A percentile compares a stretch with the other conserved stretches of the same genome.
Conservation (phyloP, 2,329 filamentous ascomycete species). For the Ceratocystis cacaofunesta region DNA sequence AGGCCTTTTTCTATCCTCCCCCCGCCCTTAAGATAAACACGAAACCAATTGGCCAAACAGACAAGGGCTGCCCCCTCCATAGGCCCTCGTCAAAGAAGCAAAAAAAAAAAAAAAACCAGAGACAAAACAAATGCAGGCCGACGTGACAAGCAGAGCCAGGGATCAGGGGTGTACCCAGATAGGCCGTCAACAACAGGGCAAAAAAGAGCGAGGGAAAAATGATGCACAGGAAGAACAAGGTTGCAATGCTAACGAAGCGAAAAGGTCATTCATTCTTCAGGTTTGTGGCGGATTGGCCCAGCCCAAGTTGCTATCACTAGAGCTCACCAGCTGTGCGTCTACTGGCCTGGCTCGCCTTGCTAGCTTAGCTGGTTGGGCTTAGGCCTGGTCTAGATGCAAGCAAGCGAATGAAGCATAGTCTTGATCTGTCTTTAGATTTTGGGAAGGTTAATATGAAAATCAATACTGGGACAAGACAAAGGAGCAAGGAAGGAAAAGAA, state of each 20-base stretch:
- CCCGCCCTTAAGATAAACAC: background rate
- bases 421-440: background rate
- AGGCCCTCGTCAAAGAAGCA: background rate
- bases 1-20: background rate
- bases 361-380: background rate
- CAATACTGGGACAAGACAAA: background rate
- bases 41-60: background rate
- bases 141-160: background rate
- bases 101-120: background rate
- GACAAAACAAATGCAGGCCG: background rate
- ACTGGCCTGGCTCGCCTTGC: background rate
- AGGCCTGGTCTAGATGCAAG: conserved; percentile 1
- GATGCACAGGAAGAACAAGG: background rate
- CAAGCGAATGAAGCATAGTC: background rate
- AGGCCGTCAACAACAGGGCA: background rate
- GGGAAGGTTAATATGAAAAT: background rate
- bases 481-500: background rate
- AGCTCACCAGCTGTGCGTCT: background rate
- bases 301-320: background rate
- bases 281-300: background rate
- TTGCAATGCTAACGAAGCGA: background rate
- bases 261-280: background rate
- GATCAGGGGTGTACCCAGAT: background rate
- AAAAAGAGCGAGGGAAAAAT: background rate
- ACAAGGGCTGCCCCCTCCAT: background rate